Percentiles rank a stretch among this genome's conserved stretches.
Conservation (phyloP, 768 basidiomycete genomes). For the Nevesoporus exiguus region DNA sequence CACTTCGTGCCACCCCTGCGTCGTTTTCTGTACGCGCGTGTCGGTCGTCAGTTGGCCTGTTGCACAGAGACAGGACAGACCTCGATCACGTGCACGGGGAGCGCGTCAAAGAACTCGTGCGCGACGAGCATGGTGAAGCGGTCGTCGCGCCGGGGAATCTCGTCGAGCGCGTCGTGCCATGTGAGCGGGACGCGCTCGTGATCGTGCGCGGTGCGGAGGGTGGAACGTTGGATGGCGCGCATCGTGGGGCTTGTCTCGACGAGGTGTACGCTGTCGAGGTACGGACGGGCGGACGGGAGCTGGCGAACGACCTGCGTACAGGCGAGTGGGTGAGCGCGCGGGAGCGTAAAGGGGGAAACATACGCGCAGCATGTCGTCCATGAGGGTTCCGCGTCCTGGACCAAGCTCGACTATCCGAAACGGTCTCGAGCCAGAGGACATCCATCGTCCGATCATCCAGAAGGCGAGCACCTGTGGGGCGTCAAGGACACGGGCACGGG, state of each 20-base stretch:
- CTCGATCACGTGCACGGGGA: slow-evolving; percentile 88
- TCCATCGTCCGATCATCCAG: slow-evolving; percentile 83
- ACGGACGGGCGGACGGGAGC: slow-evolving; percentile 36
- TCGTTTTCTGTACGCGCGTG: slow-evolving; percentile 55
- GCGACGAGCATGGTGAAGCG: slow-evolving; percentile 84
- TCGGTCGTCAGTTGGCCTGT: not conserved
- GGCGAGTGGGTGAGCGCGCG: not conserved
- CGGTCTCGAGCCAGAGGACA: slow-evolving; percentile 44
- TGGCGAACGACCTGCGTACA: slow-evolving; percentile 47
- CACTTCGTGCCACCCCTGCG: slow-evolving; percentile 83
- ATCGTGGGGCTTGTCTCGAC: slow-evolving; percentile 78
- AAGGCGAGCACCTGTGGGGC: slow-evolving; percentile 70
- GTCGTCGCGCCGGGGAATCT: slow-evolving; percentile 49
- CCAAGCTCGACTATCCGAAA: slow-evolving; percentile 88
- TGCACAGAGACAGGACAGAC: slow-evolving; percentile 38
- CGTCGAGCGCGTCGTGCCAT: slow-evolving; percentile 76
- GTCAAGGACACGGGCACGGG: slow-evolving; percentile 6
- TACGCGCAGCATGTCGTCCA: slow-evolving; percentile 86
- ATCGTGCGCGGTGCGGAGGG: slow-evolving; percentile 37
- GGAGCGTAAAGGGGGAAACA: not conserved
- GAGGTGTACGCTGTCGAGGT: slow-evolving; percentile 57
- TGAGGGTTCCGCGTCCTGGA: slow-evolving; percentile 89
- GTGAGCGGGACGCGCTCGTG: slow-evolving; percentile 39
- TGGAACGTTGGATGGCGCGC: slow-evolving; percentile 56
- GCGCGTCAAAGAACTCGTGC: slow-evolving; percentile 96